Percentiles rank a stretch among this genome's conserved stretches.
Conservation (phyloP, 768 basidiomycete species). For the Austroboletus eburneus region DNA sequence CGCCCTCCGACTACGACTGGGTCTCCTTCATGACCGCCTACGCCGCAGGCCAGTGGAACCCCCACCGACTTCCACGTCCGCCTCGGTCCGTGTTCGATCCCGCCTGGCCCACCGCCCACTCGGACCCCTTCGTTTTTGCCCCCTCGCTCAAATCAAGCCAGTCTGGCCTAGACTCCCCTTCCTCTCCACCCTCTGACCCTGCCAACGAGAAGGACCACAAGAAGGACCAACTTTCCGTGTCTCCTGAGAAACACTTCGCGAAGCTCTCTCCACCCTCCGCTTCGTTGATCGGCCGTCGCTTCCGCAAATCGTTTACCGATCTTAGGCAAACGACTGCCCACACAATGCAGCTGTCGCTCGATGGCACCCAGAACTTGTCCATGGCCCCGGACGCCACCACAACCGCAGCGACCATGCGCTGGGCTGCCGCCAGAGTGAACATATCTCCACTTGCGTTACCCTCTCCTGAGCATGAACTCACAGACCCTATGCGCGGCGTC, state of each 20-base stretch:
- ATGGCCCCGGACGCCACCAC: constrained; percentile 54
- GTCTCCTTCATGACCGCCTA: constrained; percentile 73
- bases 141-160: constrained; percentile 9
- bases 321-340: constrained; percentile 32
- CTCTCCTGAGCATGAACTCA: constrained; percentile 87
- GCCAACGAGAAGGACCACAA: constrained; percentile 18
- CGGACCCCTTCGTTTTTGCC: constrained; percentile 6
- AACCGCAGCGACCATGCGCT: constrained; percentile 77
- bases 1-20: constrained; percentile 56
- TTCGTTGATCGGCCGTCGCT: constrained; percentile 35
- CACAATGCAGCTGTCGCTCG: constrained; percentile 25
- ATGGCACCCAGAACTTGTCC: constrained; percentile 26
- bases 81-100: constrained; percentile 37
- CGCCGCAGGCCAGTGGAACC: constrained; percentile 75
- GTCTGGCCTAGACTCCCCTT: constrained; percentile 2
- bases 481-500: constrained; percentile 82
- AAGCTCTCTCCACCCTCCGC: constrained; percentile 24
- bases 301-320: constrained; percentile 46
- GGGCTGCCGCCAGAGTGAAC: constrained; percentile 79
- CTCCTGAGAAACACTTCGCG: constrained; percentile 24
- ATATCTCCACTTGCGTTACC: constrained; percentile 86
- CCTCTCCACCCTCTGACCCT: constrained; percentile 10
- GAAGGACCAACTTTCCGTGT: constrained; percentile 14
- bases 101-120: constrained; percentile 14
- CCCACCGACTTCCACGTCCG: constrained; percentile 60